phyloP scores from a whole-genome alignment of 106 monocot species.

The Allium cepa region DNA sequence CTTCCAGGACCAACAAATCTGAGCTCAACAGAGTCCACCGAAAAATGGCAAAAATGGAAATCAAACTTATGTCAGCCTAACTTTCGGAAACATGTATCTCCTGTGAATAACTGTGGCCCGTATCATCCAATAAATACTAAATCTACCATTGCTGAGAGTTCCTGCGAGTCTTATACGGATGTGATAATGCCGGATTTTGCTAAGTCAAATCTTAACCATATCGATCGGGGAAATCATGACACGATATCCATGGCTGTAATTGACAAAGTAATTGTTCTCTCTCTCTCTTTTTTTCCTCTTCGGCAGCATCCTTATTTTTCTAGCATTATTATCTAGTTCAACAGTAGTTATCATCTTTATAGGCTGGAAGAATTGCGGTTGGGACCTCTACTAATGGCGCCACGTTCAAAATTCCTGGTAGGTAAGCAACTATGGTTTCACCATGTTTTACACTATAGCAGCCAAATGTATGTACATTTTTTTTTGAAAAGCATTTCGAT shows the following conservation, averaged over 20 bases:
- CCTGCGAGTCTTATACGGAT: background rate
- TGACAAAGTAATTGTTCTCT: conserved; percentile 47
- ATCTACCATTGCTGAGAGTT: conserved; percentile 8
- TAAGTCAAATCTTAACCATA: conserved; percentile 10
- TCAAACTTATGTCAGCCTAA: conserved; percentile 64
- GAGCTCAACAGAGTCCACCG: conserved; percentile 64
- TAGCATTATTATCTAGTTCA: background rate
- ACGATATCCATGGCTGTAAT: conserved; percentile 95
- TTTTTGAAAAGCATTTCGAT: no score
- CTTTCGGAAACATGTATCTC: conserved; percentile 75
- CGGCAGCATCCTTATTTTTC: background rate
- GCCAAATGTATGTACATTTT: no score
- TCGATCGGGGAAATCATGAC: conserved; percentile 55
- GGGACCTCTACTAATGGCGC: conserved; percentile 98
- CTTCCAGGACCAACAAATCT: conserved; percentile 80
- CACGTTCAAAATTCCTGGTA: conserved; percentile 87
- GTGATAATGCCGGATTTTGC: conserved; percentile 2
- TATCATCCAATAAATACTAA: conserved; percentile 24
- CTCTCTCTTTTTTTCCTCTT: background rate
- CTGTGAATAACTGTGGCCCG: conserved; percentile 55
- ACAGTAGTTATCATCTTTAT: conserved; percentile 2
- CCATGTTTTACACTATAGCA: no score
- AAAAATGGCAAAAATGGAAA: conserved; percentile 76
- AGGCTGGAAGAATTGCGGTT: conserved; percentile 77
- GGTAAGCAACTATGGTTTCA: conserved; percentile 18